Evolutionary conservation across 129 eudicot species (phyloP), one percentile per base, ranked within the genome.

Genomic region (Silybum marianum): DNA sequence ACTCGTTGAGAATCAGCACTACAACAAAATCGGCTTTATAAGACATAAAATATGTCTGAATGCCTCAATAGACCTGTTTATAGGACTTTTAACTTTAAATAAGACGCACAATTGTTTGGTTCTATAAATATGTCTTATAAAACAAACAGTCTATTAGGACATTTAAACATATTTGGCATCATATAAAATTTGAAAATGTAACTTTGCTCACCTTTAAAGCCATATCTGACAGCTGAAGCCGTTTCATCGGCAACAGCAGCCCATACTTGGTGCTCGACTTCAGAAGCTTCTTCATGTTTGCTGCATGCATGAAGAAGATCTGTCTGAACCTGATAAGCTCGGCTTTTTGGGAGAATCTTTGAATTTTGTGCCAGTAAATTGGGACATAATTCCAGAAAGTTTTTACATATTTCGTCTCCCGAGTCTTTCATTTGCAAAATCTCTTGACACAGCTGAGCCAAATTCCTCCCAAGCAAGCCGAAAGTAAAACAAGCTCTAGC

Each of bases 171-270:
- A 54, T 4, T 58, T 58, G 66, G 3, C 66, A 58, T 18, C 22
- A 48, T 48, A 48, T 13, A 14, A 70, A 82, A 62, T 71, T 12
- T n/a, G n/a, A 82, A 60, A 60, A 32, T 14, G 70, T 4, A 42
- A 60, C 40, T 8, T 67, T 69, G 76, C 16, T 38, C 81, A 93
- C 99, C 99, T 90, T 88, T 87, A 76, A 96, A 93, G 42, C 98
- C 99, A 76, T 96, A 93, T 87, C 97, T 88, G 69, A 96, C 98
- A 16, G 99, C 99, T 71, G 97, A 89, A 85, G 99, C 98, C 32
- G 99, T 96, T 86, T 96, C 99, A 72, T 91, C 95, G 74, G 99
- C 93, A 83, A 96, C 98, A 3, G 99, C 91, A 81, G 87, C 95
- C 99, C 98, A 96, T 48, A 96, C 97, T 84, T 86, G 88, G 79